Conservation (phyloP, 768 basidiomycete genomes). For the Cystoderma amianthinum region DNA sequence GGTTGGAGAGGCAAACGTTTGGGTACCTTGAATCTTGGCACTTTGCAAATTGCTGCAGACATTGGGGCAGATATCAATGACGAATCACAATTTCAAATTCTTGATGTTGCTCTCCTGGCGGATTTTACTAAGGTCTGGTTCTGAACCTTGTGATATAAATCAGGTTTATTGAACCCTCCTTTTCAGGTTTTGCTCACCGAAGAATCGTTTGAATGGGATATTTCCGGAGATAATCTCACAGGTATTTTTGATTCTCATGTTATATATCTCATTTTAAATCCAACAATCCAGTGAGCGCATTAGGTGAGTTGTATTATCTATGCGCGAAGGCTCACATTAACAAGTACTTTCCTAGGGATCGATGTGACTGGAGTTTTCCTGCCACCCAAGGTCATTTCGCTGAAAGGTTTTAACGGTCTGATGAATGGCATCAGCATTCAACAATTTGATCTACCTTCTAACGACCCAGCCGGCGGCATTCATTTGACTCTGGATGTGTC, state of each 20-base stretch:
- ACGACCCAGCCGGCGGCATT: conserved; percentile 70
- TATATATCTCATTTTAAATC: conserved; percentile 1
- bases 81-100: conserved; percentile 50
- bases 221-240: conserved; percentile 56
- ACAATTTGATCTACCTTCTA: conserved; percentile 61
- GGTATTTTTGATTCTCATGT: conserved; percentile 23
- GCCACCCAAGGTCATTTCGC: conserved; percentile 46
- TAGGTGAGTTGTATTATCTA: conserved; percentile 30
- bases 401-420: conserved; percentile 68
- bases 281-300: conserved; percentile 37
- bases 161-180: conserved; percentile 1
- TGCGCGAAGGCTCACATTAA: not conserved
- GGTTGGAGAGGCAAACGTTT: conserved; percentile 52
- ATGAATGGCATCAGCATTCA: conserved; percentile 55
- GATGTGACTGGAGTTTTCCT: conserved; percentile 49
- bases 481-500: conserved; percentile 57
- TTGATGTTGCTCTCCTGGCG: conserved; percentile 48
- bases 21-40: conserved; percentile 53
- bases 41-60: conserved; percentile 53
- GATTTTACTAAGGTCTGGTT: conserved; percentile 53
- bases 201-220: conserved; percentile 65
- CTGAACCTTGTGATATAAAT: not conserved
- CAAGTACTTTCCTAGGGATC: conserved; percentile 37
- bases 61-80: conserved; percentile 54
- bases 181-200: conserved; percentile 51